phyloP scores from a whole-genome alignment of 2,329 filamentous ascomycete genomes.

The Alternaria sp. region DNA sequence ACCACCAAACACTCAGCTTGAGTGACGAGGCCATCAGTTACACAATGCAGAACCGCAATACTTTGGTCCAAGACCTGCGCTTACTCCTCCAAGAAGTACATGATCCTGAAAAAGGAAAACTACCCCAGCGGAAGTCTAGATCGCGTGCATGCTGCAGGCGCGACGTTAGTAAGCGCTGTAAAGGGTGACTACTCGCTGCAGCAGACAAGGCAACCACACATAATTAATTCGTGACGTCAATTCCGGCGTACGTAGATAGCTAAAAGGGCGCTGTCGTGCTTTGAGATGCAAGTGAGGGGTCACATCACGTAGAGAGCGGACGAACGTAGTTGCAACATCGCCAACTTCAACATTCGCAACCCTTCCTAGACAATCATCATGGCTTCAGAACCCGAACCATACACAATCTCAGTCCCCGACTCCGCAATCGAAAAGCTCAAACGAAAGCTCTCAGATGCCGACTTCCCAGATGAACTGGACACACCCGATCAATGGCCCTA shows the following conservation, averaged over 20 bases:
- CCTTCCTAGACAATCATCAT: not conserved
- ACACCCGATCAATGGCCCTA: constrained; percentile 59
- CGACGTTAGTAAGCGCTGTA: not conserved
- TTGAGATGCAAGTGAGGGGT: not conserved
- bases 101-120: not conserved
- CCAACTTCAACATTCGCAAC: not conserved
- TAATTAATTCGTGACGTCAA: not conserved
- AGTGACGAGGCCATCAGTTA: not conserved
- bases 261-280: not conserved
- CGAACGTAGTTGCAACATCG: not conserved
- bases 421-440: constrained; percentile 60
- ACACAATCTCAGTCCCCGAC: constrained; percentile 44
- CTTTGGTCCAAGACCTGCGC: not conserved
- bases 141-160: not conserved
- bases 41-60: not conserved
- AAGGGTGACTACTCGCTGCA: not conserved
- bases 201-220: not conserved
- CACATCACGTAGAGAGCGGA: not conserved
- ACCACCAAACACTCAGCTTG: not conserved
- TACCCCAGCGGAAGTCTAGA: not conserved
- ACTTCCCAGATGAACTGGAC: constrained; percentile 63
- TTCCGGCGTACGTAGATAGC: not conserved
- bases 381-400: constrained; percentile 25
- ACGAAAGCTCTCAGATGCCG: constrained; percentile 60
- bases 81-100: not conserved